A percentile compares a stretch with the other conserved stretches of the same genome.
phyloP scores from a whole-genome alignment of 1,284 basidiomycete genomes.

The Boletellus dicymbophilus region DNA sequence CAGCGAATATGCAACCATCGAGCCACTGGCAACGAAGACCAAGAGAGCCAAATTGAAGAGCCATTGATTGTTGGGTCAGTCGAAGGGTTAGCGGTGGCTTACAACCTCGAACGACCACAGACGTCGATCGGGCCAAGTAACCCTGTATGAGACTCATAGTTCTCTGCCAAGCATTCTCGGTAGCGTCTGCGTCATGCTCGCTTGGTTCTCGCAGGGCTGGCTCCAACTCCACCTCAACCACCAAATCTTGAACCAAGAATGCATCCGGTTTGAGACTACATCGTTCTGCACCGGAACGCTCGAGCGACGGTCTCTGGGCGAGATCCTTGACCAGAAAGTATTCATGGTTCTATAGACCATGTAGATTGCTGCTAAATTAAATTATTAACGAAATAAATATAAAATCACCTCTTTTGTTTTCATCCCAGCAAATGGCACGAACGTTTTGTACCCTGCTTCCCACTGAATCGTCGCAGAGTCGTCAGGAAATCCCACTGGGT shows the following conservation, averaged over 20 bases:
- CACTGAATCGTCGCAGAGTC: neutral
- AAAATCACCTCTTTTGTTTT: too few relatives aligned
- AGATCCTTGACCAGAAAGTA: neutral
- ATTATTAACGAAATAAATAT: too few relatives aligned
- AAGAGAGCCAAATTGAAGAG: neutral
- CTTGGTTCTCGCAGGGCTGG: neutral
- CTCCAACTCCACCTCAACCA: neutral
- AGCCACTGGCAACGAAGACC: neutral
- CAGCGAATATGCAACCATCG: neutral
- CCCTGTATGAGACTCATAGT: neutral
- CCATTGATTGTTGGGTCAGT: neutral
- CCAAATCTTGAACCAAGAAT: neutral
- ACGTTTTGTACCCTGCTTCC: neutral
- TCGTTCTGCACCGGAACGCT: neutral
- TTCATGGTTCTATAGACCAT: too few relatives aligned
- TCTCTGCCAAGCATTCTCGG: neutral
- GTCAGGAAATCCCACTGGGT: neutral
- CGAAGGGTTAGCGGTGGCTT: neutral
- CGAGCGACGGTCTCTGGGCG: neutral
- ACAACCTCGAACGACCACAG: slow-evolving; percentile 5
- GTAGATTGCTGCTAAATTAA: too few relatives aligned
- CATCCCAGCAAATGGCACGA: neutral
- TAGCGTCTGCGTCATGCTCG: neutral
- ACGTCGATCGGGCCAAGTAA: neutral
- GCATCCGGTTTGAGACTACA: neutral